phyloP scores from a whole-genome alignment of 306 rosid species.

The Hippophae tibetana region DNA sequence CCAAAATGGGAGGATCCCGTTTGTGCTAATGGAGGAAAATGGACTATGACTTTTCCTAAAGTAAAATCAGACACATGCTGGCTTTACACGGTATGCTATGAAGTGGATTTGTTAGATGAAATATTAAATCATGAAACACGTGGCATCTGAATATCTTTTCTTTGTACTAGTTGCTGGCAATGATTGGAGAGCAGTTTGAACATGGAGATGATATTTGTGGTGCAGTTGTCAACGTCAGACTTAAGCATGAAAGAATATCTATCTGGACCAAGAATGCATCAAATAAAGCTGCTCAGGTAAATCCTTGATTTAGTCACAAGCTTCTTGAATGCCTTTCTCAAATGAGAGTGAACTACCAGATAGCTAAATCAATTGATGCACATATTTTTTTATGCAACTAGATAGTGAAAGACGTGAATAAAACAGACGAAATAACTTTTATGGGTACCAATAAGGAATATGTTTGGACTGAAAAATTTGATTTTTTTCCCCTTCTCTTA shows the following conservation, averaged over 20 bases:
- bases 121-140: too few species aligned
- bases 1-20: conserved; percentile 98
- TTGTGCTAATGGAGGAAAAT: conserved; percentile 83
- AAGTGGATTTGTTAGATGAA: neutral
- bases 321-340: too few species aligned
- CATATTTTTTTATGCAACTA: too few species aligned
- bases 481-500: too few species aligned
- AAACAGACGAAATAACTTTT: too few species aligned
- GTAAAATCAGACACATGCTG: conserved; percentile 77
- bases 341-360: too few species aligned
- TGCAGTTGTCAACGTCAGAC: conserved; percentile 84
- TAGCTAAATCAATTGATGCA: too few species aligned
- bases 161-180: conserved; percentile 38
- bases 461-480: too few species aligned
- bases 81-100: conserved; percentile 65
- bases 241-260: conserved; percentile 44
- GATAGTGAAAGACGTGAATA: too few species aligned
- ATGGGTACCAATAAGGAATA: too few species aligned
- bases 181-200: conserved; percentile 97
- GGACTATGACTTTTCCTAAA: conserved; percentile 35
- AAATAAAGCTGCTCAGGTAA: conserved; percentile 90
- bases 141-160: too few species aligned
- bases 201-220: conserved; percentile 96
- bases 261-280: conserved; percentile 88
- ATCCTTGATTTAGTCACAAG: neutral